Conservation (phyloP, 1,284 basidiomycete species). For the Boletus sp. region DNA sequence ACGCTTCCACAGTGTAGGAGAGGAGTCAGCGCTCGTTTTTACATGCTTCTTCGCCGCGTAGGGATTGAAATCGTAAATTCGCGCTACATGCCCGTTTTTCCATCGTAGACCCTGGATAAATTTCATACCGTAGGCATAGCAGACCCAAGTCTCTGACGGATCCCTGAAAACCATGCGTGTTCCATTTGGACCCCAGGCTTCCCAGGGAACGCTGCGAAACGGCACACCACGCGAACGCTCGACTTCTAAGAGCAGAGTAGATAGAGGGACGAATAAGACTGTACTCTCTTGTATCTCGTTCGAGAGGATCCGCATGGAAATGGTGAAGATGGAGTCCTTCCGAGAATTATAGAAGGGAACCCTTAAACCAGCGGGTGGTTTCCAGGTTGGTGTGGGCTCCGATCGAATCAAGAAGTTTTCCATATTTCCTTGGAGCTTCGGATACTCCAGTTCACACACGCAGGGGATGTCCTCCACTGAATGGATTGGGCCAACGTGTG, state of each 20-base stretch:
- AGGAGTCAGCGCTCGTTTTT: conserved; percentile 8
- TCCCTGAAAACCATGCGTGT: conserved; percentile 38
- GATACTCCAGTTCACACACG: conserved; percentile 40
- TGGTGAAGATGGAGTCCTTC: conserved; percentile 27
- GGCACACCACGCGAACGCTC: conserved; percentile 40
- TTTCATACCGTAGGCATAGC: conserved; percentile 52
- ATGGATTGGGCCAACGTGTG: conserved; percentile 1
- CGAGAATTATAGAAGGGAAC: conserved; percentile 24
- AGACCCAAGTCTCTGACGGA: conserved; percentile 49
- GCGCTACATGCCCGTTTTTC: conserved; percentile 17
- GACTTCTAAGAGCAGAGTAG: conserved; percentile 44
- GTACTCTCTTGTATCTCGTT: conserved; percentile 8
- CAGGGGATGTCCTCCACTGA: conserved; percentile 30
- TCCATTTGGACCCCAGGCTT: conserved; percentile 46
- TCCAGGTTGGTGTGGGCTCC: conserved; percentile 51
- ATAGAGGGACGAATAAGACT: conserved; percentile 25
- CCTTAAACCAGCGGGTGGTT: conserved; percentile 23
- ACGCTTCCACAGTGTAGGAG: conserved; percentile 18
- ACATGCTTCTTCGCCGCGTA: conserved; percentile 19
- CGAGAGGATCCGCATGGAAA: conserved; percentile 16
- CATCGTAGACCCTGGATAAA: conserved; percentile 34
- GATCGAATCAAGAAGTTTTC: conserved; percentile 41
- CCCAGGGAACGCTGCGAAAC: conserved; percentile 42
- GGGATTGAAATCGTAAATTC: conserved; percentile 32
- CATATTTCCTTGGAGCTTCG: conserved; percentile 27